phyloP scores from a whole-genome alignment of 352 stramenopile species.

The Elongisporangium senticosum region DNA sequence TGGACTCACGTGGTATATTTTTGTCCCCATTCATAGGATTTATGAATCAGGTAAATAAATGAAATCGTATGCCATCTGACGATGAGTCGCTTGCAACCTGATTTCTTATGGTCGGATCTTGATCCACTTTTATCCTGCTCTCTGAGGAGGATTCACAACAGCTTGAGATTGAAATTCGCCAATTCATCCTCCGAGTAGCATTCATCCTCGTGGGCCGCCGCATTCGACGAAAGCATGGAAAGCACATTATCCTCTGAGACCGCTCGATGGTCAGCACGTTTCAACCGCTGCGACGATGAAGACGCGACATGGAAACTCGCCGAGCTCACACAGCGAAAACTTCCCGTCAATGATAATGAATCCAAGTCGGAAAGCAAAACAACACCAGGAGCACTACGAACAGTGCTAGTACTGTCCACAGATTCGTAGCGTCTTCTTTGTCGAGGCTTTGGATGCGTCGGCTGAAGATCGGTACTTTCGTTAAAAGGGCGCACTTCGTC shows the following conservation, averaged over 20 bases:
- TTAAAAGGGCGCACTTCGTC: conserved; percentile 3
- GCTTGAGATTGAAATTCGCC: conserved; percentile 70
- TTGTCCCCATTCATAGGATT: neutral
- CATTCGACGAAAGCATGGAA: neutral
- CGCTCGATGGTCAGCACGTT: conserved; percentile 34
- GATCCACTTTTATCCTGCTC: too few species aligned
- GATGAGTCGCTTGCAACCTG: neutral
- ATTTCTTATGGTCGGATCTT: neutral
- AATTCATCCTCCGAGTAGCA: conserved; percentile 57
- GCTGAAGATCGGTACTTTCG: conserved; percentile 1
- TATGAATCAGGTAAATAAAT: neutral
- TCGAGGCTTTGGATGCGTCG: neutral
- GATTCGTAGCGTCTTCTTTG: neutral
- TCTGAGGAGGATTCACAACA: conserved; percentile 15
- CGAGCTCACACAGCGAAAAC: conserved; percentile 31
- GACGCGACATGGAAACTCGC: conserved; percentile 7
- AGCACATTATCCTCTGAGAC: conserved; percentile 55
- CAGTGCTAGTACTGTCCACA: conserved; percentile 24
- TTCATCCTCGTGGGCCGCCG: conserved; percentile 23
- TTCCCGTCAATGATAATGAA: conserved; percentile 50
- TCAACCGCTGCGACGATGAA: conserved; percentile 17
- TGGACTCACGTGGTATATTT: neutral
- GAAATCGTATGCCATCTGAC: neutral
- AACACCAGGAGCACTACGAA: conserved; percentile 35
- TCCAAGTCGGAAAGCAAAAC: conserved; percentile 66